phyloP scores from a whole-genome alignment of 768 basidiomycete genomes.

The Auricularia sp. region DNA sequence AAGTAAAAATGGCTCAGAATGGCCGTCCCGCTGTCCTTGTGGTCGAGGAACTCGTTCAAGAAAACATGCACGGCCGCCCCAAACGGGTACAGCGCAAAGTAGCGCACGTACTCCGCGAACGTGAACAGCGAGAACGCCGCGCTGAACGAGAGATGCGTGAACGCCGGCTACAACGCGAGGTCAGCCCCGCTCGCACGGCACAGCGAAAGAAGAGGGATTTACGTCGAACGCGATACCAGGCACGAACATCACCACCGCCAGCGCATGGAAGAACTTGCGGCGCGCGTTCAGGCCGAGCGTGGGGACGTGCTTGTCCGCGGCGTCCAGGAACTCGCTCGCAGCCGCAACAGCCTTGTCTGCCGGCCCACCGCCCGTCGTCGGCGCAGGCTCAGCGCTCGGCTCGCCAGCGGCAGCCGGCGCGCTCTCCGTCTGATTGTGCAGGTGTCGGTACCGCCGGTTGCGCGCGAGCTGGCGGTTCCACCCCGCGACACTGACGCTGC shows the following conservation, averaged over 20 bases:
- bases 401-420: constrained; percentile 23
- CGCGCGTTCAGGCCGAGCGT: constrained; percentile 84
- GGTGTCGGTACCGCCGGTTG: constrained; percentile 52
- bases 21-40: constrained; percentile 89
- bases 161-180: constrained; percentile 62
- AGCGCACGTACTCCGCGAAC: constrained; percentile 95
- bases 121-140: constrained; percentile 91
- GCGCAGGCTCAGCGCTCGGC: constrained; percentile 11
- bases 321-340: constrained; percentile 59
- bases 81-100: constrained; percentile 96
- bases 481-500: constrained; percentile 78
- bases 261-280: constrained; percentile 92
- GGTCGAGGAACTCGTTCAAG: constrained; percentile 94
- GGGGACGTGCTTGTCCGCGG: constrained; percentile 83
- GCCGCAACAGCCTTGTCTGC: constrained; percentile 10
- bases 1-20: constrained; percentile 97
- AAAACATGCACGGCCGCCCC: constrained; percentile 90
- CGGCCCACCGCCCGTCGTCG: constrained; percentile 18
- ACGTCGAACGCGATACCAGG: constrained; percentile 92
- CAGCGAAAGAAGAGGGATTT: constrained; percentile 25
- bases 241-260: constrained; percentile 93
- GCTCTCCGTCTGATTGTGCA: neutral
- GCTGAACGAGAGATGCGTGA: constrained; percentile 90
- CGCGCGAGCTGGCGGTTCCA: constrained; percentile 89
- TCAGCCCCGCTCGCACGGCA: too few species aligned